Conservation (phyloP, 129 eudicot species). For the Rutidosis leptorrhynchoides region DNA sequence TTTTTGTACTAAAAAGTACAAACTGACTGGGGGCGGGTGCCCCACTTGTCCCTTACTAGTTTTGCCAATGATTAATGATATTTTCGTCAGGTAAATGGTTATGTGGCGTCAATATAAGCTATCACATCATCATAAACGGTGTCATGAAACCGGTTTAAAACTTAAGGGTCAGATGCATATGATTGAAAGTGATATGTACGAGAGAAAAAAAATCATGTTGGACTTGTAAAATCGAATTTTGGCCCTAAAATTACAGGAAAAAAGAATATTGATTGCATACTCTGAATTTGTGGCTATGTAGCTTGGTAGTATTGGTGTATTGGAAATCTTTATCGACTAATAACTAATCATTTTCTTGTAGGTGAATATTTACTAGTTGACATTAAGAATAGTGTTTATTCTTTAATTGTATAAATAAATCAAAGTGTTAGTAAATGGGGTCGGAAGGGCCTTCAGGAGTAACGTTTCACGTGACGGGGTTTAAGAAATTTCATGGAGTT, state of each 20-base stretch:
- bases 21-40: too few relatives aligned
- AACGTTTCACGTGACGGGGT: conserved; percentile 88
- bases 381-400: conserved; percentile 9
- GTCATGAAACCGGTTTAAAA: neutral
- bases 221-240: too few relatives aligned
- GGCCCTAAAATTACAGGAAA: neutral
- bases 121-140: neutral
- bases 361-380: conserved; percentile 18
- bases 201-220: too few relatives aligned
- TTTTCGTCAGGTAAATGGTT: neutral
- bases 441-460: conserved; percentile 98
- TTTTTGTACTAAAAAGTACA: too few relatives aligned
- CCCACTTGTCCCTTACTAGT: too few relatives aligned
- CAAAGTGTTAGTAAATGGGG: conserved; percentile 62
- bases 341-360: conserved; percentile 21
- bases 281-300: neutral
- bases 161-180: neutral
- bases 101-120: neutral
- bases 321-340: conserved; percentile 1
- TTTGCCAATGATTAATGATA: too few relatives aligned
- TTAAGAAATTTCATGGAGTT: conserved; percentile 97
- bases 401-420: neutral
- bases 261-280: neutral
- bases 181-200: neutral
- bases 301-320: conserved; percentile 1